phyloP scores from a whole-genome alignment of 139 green algal genomes.

The Picocystis salinarum region DNA sequence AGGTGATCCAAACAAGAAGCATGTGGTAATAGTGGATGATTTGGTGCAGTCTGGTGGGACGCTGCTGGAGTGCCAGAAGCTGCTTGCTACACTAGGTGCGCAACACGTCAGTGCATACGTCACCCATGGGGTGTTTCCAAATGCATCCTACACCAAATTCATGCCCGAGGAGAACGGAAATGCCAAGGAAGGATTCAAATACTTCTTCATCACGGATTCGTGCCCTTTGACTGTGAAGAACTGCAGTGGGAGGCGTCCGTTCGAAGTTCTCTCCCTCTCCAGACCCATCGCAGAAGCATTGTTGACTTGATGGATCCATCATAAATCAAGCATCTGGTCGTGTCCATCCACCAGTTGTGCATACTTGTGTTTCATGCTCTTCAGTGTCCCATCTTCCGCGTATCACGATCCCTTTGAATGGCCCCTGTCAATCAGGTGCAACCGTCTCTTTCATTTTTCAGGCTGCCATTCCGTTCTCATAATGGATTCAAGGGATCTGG shows the following conservation, averaged over 20 bases:
- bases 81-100: constrained; percentile 48
- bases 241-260: constrained; percentile 47
- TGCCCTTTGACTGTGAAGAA: constrained; percentile 59
- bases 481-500: too few relatives aligned
- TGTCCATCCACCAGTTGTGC: too few relatives aligned
- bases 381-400: too few relatives aligned
- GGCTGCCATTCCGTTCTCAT: too few relatives aligned
- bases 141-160: constrained; percentile 31
- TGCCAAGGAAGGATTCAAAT: constrained; percentile 38
- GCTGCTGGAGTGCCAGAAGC: constrained; percentile 81
- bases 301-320: constrained; percentile 60
- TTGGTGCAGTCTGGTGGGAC: constrained; percentile 90
- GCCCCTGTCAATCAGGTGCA: too few relatives aligned
- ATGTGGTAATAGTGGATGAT: constrained; percentile 97
- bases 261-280: constrained; percentile 78
- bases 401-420: too few relatives aligned
- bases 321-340: too few relatives aligned
- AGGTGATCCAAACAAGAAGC: constrained; percentile 55
- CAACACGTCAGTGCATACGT: constrained; percentile 78
- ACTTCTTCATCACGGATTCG: constrained; percentile 94
- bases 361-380: too few relatives aligned
- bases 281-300: constrained; percentile 69
- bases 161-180: constrained; percentile 2
- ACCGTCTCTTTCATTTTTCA: too few relatives aligned
- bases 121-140: constrained; percentile 93